Evolutionary conservation across 2,329 filamentous ascomycete genomes (phyloP).

Genomic region (Fusarium nodosum): DNA sequence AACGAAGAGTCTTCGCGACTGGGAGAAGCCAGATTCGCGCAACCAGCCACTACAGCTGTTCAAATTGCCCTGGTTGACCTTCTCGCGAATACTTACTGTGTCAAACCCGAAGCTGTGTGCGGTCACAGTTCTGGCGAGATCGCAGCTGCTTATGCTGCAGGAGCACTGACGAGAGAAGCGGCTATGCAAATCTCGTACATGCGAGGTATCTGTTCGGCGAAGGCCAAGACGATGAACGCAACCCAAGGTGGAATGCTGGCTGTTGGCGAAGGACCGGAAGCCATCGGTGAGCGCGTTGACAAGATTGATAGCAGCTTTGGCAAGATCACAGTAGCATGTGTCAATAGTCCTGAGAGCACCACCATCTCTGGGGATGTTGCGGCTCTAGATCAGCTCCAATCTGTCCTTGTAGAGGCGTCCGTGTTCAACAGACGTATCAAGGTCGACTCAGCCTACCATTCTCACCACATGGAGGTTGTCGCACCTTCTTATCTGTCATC

Average conservation of each 20-base stretch:
- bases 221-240: not conserved
- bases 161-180: conserved; percentile 32
- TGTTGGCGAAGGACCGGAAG: conserved; percentile 5
- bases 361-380: conserved; percentile 45
- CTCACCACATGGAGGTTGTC: conserved; percentile 55
- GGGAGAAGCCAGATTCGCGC: conserved; percentile 10
- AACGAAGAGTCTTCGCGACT: conserved; percentile 7
- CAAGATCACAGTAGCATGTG: conserved; percentile 35
- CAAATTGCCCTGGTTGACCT: conserved; percentile 34
- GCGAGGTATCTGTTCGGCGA: conserved; percentile 43
- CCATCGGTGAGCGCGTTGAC: not conserved
- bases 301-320: conserved; percentile 3
- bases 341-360: conserved; percentile 46
- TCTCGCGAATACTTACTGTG: conserved; percentile 25
- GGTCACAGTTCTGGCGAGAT: conserved; percentile 57
- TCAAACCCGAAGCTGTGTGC: conserved; percentile 49
- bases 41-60: conserved; percentile 25
- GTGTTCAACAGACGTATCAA: conserved; percentile 48
- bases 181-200: conserved; percentile 52
- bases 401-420: conserved; percentile 44
- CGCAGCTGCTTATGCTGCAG: conserved; percentile 53
- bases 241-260: conserved; percentile 19
- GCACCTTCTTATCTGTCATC: conserved; percentile 20
- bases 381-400: conserved; percentile 42
- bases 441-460: conserved; percentile 59